Evolutionary conservation across 1,284 basidiomycete genomes (phyloP).

Genomic region (Macrocystidia cucumis): DNA sequence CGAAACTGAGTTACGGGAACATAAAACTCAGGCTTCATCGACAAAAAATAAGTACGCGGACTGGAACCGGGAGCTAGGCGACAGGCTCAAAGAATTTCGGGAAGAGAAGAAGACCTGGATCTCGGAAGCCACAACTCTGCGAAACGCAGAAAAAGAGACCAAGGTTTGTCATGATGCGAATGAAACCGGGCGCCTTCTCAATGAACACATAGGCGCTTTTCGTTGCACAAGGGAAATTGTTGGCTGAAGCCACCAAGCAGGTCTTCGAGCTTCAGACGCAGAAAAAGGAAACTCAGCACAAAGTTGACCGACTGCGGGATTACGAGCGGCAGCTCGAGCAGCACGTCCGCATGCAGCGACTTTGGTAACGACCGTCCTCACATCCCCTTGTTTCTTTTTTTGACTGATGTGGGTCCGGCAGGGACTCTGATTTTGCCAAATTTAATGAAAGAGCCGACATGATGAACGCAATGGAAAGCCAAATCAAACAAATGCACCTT

Average conservation of each 20-base stretch:
- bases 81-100: constrained; percentile 55
- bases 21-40: constrained; percentile 54
- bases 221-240: constrained; percentile 55
- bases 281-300: constrained; percentile 64
- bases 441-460: constrained; percentile 58
- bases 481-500: constrained; percentile 57
- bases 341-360: constrained; percentile 55
- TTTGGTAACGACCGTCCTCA: constrained; percentile 44
- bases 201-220: constrained; percentile 47
- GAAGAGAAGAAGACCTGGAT: constrained; percentile 65
- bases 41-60: constrained; percentile 64
- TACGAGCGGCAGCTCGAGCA: constrained; percentile 72
- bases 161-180: constrained; percentile 31
- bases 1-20: constrained; percentile 54
- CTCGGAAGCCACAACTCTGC: constrained; percentile 50
- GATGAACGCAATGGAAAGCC: constrained; percentile 44
- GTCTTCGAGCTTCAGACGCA: constrained; percentile 59
- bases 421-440: constrained; percentile 66
- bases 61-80: constrained; percentile 64
- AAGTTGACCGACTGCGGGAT: constrained; percentile 63
- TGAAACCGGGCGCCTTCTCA: constrained; percentile 1
- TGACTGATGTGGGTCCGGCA: constrained; percentile 17
- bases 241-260: constrained; percentile 51
- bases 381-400: neutral
- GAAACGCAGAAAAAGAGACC: constrained; percentile 57